Conservation (phyloP, 75 land plant genomes). For the Sequoia sempervirens region DNA sequence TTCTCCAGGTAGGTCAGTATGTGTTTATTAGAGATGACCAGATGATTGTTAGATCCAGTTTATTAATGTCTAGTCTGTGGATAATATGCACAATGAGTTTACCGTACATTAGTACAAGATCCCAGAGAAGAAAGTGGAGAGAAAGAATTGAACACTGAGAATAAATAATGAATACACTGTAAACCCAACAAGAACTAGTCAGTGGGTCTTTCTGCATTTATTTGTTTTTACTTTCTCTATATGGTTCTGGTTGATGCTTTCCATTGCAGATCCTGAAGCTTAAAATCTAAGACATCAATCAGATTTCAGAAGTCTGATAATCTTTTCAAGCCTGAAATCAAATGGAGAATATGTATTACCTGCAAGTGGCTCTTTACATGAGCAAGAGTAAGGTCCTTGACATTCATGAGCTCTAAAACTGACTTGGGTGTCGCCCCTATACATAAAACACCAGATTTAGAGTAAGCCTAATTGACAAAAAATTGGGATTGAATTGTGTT, state of each 20-base stretch:
- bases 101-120: neutral
- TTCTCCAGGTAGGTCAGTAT: neutral
- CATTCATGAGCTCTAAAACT: slow-evolving; percentile 53
- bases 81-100: neutral
- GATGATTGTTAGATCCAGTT: neutral
- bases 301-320: neutral
- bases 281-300: neutral
- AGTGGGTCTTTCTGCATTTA: neutral
- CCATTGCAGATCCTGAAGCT: neutral
- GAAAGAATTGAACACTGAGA: neutral
- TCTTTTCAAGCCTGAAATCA: neutral
- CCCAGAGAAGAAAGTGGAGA: neutral
- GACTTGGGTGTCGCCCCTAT: slow-evolving; percentile 51
- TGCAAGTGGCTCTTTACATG: slow-evolving; percentile 55
- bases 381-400: slow-evolving; percentile 43
- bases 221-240: neutral
- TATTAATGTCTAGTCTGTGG: neutral
- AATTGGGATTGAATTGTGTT: neutral
- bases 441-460: neutral
- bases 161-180: neutral
- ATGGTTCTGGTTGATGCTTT: neutral
- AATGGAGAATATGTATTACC: slow-evolving; percentile 17
- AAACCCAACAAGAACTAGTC: neutral
- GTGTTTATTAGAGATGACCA: neutral
- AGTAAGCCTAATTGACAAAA: neutral